phyloP scores from a whole-genome alignment of 176 grass and related monocot species.

The Eleusine coracana region DNA sequence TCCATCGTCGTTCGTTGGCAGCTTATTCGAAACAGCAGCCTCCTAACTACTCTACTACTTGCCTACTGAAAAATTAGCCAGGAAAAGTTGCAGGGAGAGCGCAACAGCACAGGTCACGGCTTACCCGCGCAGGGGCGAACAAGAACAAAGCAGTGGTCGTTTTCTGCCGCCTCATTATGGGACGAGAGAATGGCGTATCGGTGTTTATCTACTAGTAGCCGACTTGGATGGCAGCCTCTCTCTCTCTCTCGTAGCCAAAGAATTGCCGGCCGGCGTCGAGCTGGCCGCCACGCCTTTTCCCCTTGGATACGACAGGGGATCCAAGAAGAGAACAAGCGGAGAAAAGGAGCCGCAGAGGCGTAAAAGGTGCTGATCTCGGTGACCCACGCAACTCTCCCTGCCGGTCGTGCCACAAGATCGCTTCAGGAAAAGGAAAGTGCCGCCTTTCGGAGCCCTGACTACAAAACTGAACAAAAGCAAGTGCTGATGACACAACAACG shows the following conservation, averaged over 20 bases:
- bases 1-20: background rate
- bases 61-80: background rate
- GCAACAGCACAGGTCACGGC: background rate
- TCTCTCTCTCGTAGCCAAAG: background rate
- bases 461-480: background rate
- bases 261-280: conserved; percentile 7
- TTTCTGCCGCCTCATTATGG: conserved; percentile 22
- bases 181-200: background rate
- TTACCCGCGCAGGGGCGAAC: background rate
- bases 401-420: conserved; percentile 9
- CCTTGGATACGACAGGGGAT: conserved; percentile 38
- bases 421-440: background rate
- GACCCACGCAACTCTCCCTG: background rate
- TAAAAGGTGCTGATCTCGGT: background rate
- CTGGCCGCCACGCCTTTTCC: background rate
- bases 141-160: background rate
- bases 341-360: background rate
- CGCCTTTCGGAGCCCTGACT: background rate
- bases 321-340: conserved; percentile 6
- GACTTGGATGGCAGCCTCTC: background rate
- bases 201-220: background rate
- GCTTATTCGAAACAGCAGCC: background rate
- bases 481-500: background rate
- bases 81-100: background rate
- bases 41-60: background rate